phyloP scores from a whole-genome alignment of 108 stramenopile species.

The Conticribra weissflogii region DNA sequence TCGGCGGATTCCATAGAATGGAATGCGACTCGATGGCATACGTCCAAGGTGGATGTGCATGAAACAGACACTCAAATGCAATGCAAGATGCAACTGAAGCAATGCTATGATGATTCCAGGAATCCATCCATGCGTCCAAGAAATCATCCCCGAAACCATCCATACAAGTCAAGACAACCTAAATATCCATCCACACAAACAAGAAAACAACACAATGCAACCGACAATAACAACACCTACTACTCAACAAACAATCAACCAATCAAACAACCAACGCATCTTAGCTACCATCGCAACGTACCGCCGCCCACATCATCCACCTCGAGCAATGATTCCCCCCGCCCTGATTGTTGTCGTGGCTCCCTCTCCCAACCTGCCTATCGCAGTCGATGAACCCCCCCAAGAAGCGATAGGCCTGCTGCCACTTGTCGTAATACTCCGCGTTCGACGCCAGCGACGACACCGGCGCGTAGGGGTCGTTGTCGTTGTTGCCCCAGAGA shows the following conservation, averaged over 20 bases:
- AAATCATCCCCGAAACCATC: not conserved
- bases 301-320: slow-evolving; percentile 90
- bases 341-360: slow-evolving; percentile 45
- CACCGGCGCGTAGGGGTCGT: not conserved
- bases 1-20: no score
- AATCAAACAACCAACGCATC: no score
- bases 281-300: no score
- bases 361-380: slow-evolving; percentile 32
- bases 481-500: not conserved
- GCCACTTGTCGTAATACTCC: slow-evolving; percentile 63
- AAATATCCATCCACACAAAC: not conserved
- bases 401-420: slow-evolving; percentile 81
- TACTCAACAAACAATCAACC: no score
- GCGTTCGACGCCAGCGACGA: slow-evolving; percentile 1
- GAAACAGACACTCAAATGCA: no score
- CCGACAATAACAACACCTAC: not conserved
- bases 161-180: not conserved
- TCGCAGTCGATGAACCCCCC: slow-evolving; percentile 84
- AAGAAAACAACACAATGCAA: not conserved
- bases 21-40: no score
- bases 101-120: no score
- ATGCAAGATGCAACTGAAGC: no score
- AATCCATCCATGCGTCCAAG: no score
- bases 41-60: no score
- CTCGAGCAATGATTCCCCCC: slow-evolving; percentile 53